A percentile compares a stretch with the other conserved stretches of the same genome.
These are phyloP conservation scores for Dunaliella sp. DNA, from an alignment of 139 green algal species.

Conservation along the genomic window DNA sequence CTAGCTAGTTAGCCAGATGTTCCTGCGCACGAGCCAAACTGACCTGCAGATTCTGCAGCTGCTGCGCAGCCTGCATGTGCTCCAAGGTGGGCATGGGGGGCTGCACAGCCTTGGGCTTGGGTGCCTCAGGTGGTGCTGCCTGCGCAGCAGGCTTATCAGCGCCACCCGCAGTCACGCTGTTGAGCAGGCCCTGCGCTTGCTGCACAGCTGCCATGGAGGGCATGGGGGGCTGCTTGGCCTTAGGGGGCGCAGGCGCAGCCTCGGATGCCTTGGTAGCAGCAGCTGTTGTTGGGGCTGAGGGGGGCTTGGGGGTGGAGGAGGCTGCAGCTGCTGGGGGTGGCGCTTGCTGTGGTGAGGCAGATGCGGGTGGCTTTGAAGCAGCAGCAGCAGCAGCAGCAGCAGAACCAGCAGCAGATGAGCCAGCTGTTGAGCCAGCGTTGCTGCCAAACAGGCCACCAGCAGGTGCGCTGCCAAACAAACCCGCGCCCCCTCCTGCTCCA, in stretches of 20 bases:
- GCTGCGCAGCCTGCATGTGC: neutral
- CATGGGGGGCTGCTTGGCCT: conserved; percentile 7
- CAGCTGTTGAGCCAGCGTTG: neutral
- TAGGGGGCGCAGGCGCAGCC: neutral
- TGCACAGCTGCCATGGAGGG: neutral
- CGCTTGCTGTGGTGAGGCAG: neutral
- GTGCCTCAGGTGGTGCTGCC: too few relatives aligned
- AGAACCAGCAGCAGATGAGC: neutral
- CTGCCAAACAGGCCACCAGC: conserved; percentile 2
- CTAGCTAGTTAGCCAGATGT: too few relatives aligned
- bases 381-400: neutral
- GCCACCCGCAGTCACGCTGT: neutral
- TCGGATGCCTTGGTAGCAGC: neutral
- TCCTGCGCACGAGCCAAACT: too few relatives aligned
- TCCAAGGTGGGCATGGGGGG: conserved; percentile 8
- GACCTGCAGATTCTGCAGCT: neutral
- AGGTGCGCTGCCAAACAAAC: neutral
- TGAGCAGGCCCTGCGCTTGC: conserved; percentile 5
- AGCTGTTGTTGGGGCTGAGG: neutral
- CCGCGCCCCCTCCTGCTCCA: neutral
- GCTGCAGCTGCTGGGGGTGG: neutral
- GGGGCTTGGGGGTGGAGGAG: too few relatives aligned
- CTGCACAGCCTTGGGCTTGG: neutral
- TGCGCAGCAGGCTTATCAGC: too few relatives aligned
- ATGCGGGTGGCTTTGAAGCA: neutral